phyloP scores from a whole-genome alignment of 352 stramenopile genomes.

The Globisporangium rhizosaccharum region DNA sequence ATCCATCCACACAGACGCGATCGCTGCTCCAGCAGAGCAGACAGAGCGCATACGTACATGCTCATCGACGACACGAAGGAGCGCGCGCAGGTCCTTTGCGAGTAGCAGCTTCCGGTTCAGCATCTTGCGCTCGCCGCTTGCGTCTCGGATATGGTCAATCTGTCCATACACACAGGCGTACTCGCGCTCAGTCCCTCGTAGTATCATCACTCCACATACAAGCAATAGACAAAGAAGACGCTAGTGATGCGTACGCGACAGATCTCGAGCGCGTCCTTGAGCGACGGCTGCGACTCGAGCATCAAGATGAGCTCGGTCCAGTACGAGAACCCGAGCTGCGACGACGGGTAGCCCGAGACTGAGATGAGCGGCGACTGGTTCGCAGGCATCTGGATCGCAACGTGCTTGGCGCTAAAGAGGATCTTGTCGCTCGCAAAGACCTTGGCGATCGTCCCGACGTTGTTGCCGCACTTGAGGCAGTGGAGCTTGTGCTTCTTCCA shows the following conservation, averaged over 20 bases:
- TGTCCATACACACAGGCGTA: constrained; percentile 3
- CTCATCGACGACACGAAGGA: constrained; percentile 58
- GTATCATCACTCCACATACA: background rate
- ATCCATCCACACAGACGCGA: background rate
- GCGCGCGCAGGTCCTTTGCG: constrained; percentile 47
- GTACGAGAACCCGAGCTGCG: constrained; percentile 63
- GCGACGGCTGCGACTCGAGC: constrained; percentile 58
- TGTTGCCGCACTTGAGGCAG: constrained; percentile 59
- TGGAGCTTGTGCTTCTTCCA: constrained; percentile 71
- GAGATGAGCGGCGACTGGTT: constrained; percentile 67
- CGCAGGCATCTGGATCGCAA: constrained; percentile 70
- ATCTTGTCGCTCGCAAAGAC: constrained; percentile 69
- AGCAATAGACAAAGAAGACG: background rate
- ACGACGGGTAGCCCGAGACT: constrained; percentile 70
- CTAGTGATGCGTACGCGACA: constrained; percentile 22
- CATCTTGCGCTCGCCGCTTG: constrained; percentile 35
- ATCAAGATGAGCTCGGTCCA: constrained; percentile 78
- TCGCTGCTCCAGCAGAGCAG: background rate
- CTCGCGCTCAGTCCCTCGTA: background rate
- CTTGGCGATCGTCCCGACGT: constrained; percentile 50
- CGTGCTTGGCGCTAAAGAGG: constrained; percentile 56
- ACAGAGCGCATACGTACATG: constrained; percentile 27
- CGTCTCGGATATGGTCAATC: constrained; percentile 59
- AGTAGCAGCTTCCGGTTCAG: constrained; percentile 65
- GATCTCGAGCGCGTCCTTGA: constrained; percentile 65